These are phyloP conservation scores for Botrytis tulipae DNA, from an alignment of 2,329 filamentous ascomycete genomes.

Conservation along the genomic window DNA sequence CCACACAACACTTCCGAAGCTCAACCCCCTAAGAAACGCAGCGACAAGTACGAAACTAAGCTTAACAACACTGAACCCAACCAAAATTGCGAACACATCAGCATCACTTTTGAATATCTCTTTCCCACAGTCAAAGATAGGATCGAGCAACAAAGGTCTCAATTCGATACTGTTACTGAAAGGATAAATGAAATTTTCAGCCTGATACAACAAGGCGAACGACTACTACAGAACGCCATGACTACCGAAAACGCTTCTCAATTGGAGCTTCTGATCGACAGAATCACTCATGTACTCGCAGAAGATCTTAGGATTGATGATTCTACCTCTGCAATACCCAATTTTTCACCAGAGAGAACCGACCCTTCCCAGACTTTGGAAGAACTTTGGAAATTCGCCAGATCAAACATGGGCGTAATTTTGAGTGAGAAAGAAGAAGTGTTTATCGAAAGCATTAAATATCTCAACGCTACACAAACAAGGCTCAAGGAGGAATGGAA, in stretches of 20 bases:
- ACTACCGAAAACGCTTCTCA: not conserved
- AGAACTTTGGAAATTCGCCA: not conserved
- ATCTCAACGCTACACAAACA: not conserved
- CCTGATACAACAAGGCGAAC: not conserved
- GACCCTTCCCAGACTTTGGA: not conserved
- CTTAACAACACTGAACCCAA: not conserved
- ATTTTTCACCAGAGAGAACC: not conserved
- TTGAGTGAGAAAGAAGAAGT: not conserved
- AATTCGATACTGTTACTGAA: not conserved
- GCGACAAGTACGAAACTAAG: not conserved
- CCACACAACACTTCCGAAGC: not conserved
- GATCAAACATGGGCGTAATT: not conserved
- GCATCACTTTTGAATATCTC: not conserved
- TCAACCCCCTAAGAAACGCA: not conserved
- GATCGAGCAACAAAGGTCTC: conserved; percentile 1
- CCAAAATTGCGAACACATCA: not conserved
- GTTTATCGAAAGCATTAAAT: not conserved
- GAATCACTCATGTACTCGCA: not conserved
- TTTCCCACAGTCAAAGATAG: not conserved
- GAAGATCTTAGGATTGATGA: not conserved
- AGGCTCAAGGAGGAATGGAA: not conserved
- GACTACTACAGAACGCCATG: not conserved
- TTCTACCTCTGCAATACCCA: not conserved
- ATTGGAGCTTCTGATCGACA: not conserved
- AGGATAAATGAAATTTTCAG: not conserved